Percentiles rank a stretch among this genome's conserved stretches.
Evolutionary conservation across 2,329 filamentous ascomycete genomes (phyloP).

Genomic region (Pseudonectria foliicola): DNA sequence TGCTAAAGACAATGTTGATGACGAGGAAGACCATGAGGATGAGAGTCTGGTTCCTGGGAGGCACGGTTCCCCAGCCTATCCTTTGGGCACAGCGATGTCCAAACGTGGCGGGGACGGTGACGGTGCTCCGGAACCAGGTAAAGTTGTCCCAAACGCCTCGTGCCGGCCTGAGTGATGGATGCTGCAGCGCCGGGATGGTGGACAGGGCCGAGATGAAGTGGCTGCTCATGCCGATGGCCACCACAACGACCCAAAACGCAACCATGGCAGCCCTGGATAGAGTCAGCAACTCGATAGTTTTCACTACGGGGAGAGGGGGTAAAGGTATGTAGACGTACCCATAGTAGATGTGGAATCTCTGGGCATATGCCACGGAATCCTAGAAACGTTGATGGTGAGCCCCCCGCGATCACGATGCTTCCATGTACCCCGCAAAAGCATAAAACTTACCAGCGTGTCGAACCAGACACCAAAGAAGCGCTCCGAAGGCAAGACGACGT

Average conservation of each 20-base stretch:
- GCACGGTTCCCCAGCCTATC: conserved; percentile 38
- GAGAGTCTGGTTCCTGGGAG: conserved; percentile 35
- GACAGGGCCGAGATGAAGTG: conserved; percentile 17
- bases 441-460: conserved; percentile 29
- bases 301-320: too few relatives aligned
- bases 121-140: conserved; percentile 26
- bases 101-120: conserved; percentile 36
- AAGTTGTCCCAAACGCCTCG: conserved; percentile 2
- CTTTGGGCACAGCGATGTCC: conserved; percentile 36
- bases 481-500: conserved; percentile 28
- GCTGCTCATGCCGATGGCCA: conserved; percentile 28
- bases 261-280: conserved; percentile 26
- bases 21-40: conserved; percentile 31
- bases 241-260: conserved; percentile 34
- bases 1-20: conserved; percentile 31
- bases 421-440: too few relatives aligned
- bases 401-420: background rate
- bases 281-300: conserved; percentile 2
- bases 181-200: conserved; percentile 1
- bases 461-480: conserved; percentile 28
- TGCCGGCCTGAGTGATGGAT: background rate
- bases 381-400: conserved; percentile 12
- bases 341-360: conserved; percentile 28
- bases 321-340: too few relatives aligned
- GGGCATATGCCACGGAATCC: conserved; percentile 30